Evolutionary conservation across 306 rosid genomes (phyloP).

Genomic region (Urtica urens): DNA sequence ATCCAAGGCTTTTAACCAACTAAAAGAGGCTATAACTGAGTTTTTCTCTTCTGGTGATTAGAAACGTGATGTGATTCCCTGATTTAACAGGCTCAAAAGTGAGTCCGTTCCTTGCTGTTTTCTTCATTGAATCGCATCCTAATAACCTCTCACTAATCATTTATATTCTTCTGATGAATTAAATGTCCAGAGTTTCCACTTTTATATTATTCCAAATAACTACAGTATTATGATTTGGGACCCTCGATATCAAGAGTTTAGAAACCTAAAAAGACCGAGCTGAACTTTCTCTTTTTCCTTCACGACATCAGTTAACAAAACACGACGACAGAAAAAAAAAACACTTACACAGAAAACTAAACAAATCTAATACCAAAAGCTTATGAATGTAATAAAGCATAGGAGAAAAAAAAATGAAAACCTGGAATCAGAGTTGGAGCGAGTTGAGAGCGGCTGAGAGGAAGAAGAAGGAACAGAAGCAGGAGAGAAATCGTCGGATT

Average conservation of each 20-base stretch:
- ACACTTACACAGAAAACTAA: not conserved
- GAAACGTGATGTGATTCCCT: not conserved
- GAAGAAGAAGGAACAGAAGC: constrained; percentile 24
- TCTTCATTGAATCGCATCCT: not conserved
- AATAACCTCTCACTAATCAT: not conserved
- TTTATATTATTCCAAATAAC: no score
- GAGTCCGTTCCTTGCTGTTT: not conserved
- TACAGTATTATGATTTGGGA: no score
- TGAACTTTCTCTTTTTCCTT: no score
- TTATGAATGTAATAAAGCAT: not conserved
- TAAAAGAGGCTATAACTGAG: not conserved
- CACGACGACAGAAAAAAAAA: not conserved
- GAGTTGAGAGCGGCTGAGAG: constrained; percentile 12
- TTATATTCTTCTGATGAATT: not conserved
- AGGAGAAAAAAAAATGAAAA: not conserved
- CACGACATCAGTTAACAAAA: no score
- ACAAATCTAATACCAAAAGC: not conserved
- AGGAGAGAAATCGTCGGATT: constrained; percentile 24
- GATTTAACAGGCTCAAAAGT: not conserved
- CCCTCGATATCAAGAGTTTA: no score
- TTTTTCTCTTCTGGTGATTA: not conserved
- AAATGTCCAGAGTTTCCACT: no score
- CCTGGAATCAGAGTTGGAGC: constrained; percentile 35
- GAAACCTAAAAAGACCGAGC: no score
- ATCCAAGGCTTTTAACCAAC: not conserved